These are phyloP conservation scores for Melastoma malabathricum DNA, from an alignment of 345 rosid genomes.

Conservation along the genomic window DNA sequence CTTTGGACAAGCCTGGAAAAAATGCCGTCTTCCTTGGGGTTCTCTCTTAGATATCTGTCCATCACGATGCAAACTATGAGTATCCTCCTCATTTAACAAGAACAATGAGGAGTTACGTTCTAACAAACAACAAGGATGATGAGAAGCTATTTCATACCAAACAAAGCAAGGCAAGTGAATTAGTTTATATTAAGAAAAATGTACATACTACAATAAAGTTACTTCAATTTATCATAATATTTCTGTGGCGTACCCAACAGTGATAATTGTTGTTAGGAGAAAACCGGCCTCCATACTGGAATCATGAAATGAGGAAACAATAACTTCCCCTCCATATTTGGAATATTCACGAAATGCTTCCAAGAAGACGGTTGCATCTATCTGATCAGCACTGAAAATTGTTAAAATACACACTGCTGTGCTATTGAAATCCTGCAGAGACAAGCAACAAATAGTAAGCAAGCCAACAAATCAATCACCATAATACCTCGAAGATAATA, in stretches of 20 bases:
- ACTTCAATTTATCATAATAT: not conserved
- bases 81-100: too few relatives aligned
- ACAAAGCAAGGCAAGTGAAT: too few relatives aligned
- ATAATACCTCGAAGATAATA: too few relatives aligned
- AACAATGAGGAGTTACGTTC: too few relatives aligned
- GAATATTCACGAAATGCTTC: conserved; percentile 52
- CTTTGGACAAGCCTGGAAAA: conserved; percentile 49
- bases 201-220: too few relatives aligned
- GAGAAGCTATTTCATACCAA: too few relatives aligned
- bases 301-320: conserved; percentile 41
- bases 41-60: conserved; percentile 16
- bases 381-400: conserved; percentile 32
- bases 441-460: conserved; percentile 3
- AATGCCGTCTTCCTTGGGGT: conserved; percentile 30
- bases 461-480: too few relatives aligned
- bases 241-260: conserved; percentile 34
- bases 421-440: conserved; percentile 45
- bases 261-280: conserved; percentile 51
- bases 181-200: too few relatives aligned
- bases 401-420: conserved; percentile 49
- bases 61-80: not conserved
- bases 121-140: too few relatives aligned
- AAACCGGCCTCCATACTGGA: conserved; percentile 50
- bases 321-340: conserved; percentile 41
- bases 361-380: conserved; percentile 34